Percentiles rank a stretch among this genome's conserved stretches.
Evolutionary conservation across 164 flowering plant genomes (phyloP).

Genomic region (Malania oleifera): DNA sequence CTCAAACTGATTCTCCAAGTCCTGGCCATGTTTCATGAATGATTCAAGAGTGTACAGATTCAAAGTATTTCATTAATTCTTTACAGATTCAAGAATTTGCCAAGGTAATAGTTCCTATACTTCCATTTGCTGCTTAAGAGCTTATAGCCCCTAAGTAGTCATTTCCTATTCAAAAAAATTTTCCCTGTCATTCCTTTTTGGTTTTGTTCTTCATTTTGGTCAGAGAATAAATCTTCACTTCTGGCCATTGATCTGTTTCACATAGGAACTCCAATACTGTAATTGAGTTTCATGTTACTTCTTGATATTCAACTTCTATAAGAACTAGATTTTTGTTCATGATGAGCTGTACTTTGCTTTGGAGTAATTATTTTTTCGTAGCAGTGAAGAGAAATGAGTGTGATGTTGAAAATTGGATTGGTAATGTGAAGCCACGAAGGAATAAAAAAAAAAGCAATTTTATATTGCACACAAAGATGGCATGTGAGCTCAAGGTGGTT

Average conservation of each 20-base stretch:
- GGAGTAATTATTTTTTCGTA: slow-evolving; percentile 18
- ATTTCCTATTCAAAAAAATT: neutral
- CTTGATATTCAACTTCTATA: neutral
- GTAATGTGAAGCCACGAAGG: slow-evolving; percentile 14
- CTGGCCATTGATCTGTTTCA: neutral
- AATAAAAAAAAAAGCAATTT: neutral
- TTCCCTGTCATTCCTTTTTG: neutral
- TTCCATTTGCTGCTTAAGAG: neutral
- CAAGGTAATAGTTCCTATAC: neutral
- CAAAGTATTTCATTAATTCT: slow-evolving; percentile 27
- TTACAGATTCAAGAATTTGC: slow-evolving; percentile 18
- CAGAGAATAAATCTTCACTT: slow-evolving; percentile 4
- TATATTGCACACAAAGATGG: slow-evolving; percentile 21
- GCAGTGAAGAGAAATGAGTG: slow-evolving; percentile 23
- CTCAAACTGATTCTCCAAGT: slow-evolving; percentile 14
- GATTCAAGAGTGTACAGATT: slow-evolving; percentile 19
- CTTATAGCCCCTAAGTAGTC: neutral
- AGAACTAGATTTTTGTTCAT: neutral
- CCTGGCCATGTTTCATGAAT: neutral
- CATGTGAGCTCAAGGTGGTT: slow-evolving; percentile 34
- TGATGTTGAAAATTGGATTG: slow-evolving; percentile 17
- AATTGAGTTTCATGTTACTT: neutral
- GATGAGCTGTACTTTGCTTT: neutral
- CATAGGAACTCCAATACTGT: neutral
- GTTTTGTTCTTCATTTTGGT: neutral